Percentiles rank a stretch among this genome's conserved stretches.
Evolutionary conservation across 345 rosid genomes (phyloP).

Genomic region (Salix purpurea): DNA sequence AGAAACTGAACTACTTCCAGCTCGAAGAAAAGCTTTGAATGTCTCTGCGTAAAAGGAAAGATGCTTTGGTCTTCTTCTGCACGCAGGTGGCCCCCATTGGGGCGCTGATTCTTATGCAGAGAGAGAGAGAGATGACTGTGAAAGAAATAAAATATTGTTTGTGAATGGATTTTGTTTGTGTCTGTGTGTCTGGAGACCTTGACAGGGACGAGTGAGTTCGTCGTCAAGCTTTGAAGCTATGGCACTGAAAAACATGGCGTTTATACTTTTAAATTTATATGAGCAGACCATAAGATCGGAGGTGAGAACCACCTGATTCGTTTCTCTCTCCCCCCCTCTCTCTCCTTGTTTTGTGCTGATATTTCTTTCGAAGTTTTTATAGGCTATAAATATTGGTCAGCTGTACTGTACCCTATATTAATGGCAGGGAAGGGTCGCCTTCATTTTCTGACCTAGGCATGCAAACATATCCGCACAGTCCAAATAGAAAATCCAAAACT

Average conservation of each 20-base stretch:
- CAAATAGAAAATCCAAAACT: conserved; percentile 49
- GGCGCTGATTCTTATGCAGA: conserved; percentile 34
- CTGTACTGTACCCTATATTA: conserved; percentile 23
- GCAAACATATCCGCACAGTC: conserved; percentile 38
- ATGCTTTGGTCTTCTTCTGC: conserved; percentile 18
- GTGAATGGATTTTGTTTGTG: conserved; percentile 37
- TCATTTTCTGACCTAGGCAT: conserved; percentile 25
- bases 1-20: conserved; percentile 1
- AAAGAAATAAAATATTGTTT: background rate
- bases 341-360: background rate
- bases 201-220: conserved; percentile 40
- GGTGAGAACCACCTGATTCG: conserved; percentile 11
- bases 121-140: background rate
- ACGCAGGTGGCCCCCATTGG: background rate
- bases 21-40: conserved; percentile 17
- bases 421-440: conserved; percentile 22
- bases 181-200: conserved; percentile 24
- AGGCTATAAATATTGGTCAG: conserved; percentile 32
- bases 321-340: background rate
- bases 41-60: conserved; percentile 32
- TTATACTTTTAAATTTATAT: conserved; percentile 27
- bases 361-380: conserved; percentile 2
- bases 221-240: conserved; percentile 30
- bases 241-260: conserved; percentile 81
- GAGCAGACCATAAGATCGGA: conserved; percentile 8